A percentile compares a stretch with the other conserved stretches of the same genome.
Conservation (phyloP, 352 stramenopile species). For the Globisporangium mamillatum region DNA sequence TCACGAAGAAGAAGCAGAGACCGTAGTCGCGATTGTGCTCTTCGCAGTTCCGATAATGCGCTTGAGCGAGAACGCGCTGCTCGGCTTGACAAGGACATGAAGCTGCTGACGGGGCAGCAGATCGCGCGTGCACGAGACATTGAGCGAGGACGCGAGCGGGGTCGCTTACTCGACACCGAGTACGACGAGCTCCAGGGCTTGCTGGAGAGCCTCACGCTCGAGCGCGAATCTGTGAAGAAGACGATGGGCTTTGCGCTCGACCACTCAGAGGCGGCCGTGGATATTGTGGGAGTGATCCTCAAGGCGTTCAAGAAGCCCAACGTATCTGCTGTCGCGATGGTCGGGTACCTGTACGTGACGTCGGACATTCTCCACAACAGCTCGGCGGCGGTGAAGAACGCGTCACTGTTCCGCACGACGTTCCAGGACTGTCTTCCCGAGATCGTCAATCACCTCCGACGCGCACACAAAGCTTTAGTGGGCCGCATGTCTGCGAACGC, state of each 20-base stretch:
- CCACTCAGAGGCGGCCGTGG: conserved; percentile 71
- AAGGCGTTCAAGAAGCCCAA: conserved; percentile 40
- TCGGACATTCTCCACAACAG: conserved; percentile 91
- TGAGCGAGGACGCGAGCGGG: conserved; percentile 53
- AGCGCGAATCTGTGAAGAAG: conserved; percentile 66
- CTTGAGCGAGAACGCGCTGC: background rate
- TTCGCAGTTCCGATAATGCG: background rate
- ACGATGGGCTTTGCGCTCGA: conserved; percentile 79
- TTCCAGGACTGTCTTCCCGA: conserved; percentile 80
- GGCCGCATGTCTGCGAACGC: conserved; percentile 77
- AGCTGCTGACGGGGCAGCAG: conserved; percentile 65
- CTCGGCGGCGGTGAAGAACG: conserved; percentile 84
- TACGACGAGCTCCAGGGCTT: conserved; percentile 56
- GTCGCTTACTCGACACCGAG: conserved; percentile 42
- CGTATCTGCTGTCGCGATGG: conserved; percentile 38
- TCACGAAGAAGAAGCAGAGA: background rate
- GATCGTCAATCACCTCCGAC: conserved; percentile 60
- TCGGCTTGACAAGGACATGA: background rate
- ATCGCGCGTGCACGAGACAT: conserved; percentile 66
- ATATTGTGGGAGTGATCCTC: conserved; percentile 55
- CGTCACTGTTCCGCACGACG: conserved; percentile 85
- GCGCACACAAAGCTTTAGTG: conserved; percentile 46
- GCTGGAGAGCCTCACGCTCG: conserved; percentile 46
- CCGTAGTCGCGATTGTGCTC: conserved; percentile 1
- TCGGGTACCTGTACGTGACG: conserved; percentile 76